These are phyloP conservation scores for Heterobasidion parviporum DNA, from an alignment of 1,284 basidiomycete species.

Conservation along the genomic window DNA sequence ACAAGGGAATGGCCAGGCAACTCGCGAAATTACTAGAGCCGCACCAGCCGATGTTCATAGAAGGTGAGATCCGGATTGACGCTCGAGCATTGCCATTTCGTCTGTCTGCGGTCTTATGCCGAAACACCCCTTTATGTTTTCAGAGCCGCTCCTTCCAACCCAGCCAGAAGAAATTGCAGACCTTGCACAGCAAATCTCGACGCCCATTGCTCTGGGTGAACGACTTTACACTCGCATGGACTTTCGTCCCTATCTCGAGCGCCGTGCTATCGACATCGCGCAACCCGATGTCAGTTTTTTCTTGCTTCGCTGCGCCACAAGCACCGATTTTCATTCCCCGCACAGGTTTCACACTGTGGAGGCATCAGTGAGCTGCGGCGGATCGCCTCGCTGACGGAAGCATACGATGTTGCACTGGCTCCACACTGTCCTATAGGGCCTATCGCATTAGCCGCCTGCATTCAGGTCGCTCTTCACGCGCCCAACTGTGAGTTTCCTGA, in stretches of 20 bases:
- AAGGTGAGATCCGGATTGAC: constrained; percentile 28
- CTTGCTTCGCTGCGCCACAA: not conserved
- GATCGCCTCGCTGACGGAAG: constrained; percentile 65
- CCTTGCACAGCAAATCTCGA: constrained; percentile 50
- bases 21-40: constrained; percentile 61
- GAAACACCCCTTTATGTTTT: not conserved
- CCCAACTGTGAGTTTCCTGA: constrained; percentile 41
- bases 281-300: constrained; percentile 55
- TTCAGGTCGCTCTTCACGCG: constrained; percentile 45
- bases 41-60: constrained; percentile 64
- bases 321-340: not conserved
- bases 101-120: not conserved
- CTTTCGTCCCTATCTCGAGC: constrained; percentile 64
- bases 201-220: constrained; percentile 68
- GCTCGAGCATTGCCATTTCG: not conserved
- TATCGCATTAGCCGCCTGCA: constrained; percentile 65
- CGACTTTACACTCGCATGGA: constrained; percentile 63
- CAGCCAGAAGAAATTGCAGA: constrained; percentile 64
- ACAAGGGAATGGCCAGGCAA: constrained; percentile 75
- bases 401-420: constrained; percentile 55
- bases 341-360: constrained; percentile 53
- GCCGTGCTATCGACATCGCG: constrained; percentile 62
- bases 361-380: constrained; percentile 70
- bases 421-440: constrained; percentile 63
- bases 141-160: constrained; percentile 62